Evolutionary conservation across 805 yeast species (phyloP).

Genomic region (Blastobotrys chiropterorum): DNA sequence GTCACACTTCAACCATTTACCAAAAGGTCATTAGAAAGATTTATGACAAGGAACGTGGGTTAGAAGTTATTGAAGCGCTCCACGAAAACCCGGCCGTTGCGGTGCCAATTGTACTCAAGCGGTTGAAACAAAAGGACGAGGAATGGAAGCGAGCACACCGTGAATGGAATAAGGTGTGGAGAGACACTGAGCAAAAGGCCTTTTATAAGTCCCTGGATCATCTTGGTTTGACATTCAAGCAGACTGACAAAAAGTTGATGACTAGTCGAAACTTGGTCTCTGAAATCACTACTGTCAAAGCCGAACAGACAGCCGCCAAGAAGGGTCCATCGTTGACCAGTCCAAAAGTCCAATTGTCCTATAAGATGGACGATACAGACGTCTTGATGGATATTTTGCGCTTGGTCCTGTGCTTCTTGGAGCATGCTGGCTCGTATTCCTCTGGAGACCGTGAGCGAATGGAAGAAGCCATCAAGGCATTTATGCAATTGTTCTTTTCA

Average conservation of each 20-base stretch:
- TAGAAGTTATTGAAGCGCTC: conserved; percentile 91
- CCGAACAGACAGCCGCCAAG: conserved; percentile 73
- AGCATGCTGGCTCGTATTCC: conserved; percentile 67
- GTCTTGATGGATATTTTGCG: conserved; percentile 69
- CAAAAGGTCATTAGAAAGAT: conserved; percentile 88
- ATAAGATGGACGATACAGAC: conserved; percentile 55
- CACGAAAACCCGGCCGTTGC: conserved; percentile 95
- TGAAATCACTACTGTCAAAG: conserved; percentile 86
- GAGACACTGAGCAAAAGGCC: conserved; percentile 94
- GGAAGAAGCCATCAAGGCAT: conserved; percentile 61
- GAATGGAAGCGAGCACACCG: conserved; percentile 98
- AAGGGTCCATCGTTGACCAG: conserved; percentile 62
- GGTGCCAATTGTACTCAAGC: conserved; percentile 83
- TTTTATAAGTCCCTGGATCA: conserved; percentile 92
- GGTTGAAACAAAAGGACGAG: conserved; percentile 95
- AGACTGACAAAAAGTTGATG: conserved; percentile 86
- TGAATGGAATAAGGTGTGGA: conserved; percentile 99
- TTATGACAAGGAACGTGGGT: conserved; percentile 91
- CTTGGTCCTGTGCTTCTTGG: conserved; percentile 60
- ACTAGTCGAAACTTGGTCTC: conserved; percentile 87
- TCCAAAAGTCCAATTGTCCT: conserved; percentile 57
- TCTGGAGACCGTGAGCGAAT: conserved; percentile 73
- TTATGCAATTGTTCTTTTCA: conserved; percentile 64
- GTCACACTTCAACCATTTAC: conserved; percentile 90
- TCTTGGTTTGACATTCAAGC: conserved; percentile 91